These are phyloP conservation scores for Apophysomyces ossiformis DNA, from an alignment of 371 early-diverging fungal genomes.

Conservation along the genomic window DNA sequence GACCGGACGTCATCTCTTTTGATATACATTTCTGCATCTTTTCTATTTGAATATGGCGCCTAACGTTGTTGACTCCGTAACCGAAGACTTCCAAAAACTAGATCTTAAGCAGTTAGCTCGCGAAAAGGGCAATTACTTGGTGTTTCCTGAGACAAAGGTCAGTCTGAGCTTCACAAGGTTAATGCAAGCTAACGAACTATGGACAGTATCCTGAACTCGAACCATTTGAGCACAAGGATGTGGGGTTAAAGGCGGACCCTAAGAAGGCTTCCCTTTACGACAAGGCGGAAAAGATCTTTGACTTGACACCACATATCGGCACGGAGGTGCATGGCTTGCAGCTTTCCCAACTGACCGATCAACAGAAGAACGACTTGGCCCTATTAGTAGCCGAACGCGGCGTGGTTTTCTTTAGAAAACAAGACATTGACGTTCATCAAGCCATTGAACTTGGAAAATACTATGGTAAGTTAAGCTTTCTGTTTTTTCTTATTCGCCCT, in stretches of 20 bases:
- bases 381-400: conserved; percentile 64
- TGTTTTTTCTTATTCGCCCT: conserved; percentile 22
- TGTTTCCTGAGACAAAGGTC: conserved; percentile 44
- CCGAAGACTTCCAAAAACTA: conserved; percentile 43
- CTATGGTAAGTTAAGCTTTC: conserved; percentile 39
- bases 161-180: not conserved
- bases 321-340: conserved; percentile 73
- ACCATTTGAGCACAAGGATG: conserved; percentile 41
- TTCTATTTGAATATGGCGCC: conserved; percentile 21
- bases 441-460: conserved; percentile 56
- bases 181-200: not conserved
- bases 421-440: conserved; percentile 56
- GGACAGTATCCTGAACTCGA: conserved; percentile 40
- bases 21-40: not conserved
- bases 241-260: conserved; percentile 59
- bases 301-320: conserved; percentile 67
- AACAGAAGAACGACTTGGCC: conserved; percentile 62
- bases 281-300: conserved; percentile 61
- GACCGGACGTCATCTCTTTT: not conserved
- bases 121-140: conserved; percentile 41
- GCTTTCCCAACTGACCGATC: conserved; percentile 52
- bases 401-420: conserved; percentile 67
- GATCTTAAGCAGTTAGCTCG: conserved; percentile 42
- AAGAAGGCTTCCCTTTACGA: conserved; percentile 61
- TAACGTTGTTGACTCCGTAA: conserved; percentile 30